Evolutionary conservation across 768 basidiomycete species (phyloP).

Genomic region (Mycena haematopus): DNA sequence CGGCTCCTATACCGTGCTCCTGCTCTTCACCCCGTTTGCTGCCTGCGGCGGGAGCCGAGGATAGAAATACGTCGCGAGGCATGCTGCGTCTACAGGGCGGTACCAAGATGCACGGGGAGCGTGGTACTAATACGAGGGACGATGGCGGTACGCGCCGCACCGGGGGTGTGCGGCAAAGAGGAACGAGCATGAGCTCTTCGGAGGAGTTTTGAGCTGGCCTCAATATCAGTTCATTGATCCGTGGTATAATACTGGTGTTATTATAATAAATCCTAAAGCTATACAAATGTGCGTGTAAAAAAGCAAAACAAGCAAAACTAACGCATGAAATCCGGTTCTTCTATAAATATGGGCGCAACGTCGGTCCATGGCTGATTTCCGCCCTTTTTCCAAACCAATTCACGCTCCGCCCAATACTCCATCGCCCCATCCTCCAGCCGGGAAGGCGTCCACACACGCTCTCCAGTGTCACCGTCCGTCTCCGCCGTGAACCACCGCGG

Average conservation of each 20-base stretch:
- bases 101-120: too few relatives aligned
- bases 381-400: conserved; percentile 58
- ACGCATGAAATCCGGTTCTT: conserved; percentile 53
- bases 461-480: conserved; percentile 88
- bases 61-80: too few relatives aligned
- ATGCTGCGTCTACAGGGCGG: too few relatives aligned
- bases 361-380: conserved; percentile 59
- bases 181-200: too few relatives aligned
- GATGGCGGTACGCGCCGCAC: too few relatives aligned
- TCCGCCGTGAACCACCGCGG: conserved; percentile 89
- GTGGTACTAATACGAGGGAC: too few relatives aligned
- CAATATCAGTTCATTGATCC: too few relatives aligned
- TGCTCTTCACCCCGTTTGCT: too few relatives aligned
- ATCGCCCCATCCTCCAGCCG: conserved; percentile 54
- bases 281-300: conserved; percentile 1
- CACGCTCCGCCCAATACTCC: conserved; percentile 88
- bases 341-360: conserved; percentile 85
- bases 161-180: too few relatives aligned
- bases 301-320: conserved; percentile 7
- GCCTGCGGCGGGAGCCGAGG: too few relatives aligned
- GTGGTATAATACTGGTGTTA: conserved; percentile 5
- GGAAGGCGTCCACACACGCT: conserved; percentile 84
- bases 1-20: too few relatives aligned
- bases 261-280: conserved; percentile 24
- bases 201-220: too few relatives aligned